Base-by-base conservation (phyloP, 305 asterid species). In the Plantago coronopus region DNA sequence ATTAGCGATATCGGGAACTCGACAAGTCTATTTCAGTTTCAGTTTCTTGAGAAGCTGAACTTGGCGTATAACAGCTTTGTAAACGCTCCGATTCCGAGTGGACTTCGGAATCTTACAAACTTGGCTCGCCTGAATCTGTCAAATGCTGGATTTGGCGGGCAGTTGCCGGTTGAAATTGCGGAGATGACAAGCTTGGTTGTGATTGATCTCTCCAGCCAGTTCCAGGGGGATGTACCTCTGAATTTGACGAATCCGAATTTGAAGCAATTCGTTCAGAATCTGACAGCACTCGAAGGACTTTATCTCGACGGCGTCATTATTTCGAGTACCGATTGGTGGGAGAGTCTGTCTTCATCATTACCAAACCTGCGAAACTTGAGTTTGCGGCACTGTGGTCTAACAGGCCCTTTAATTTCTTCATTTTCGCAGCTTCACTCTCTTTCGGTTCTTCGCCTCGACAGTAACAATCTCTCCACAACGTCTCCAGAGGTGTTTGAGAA, bases 91-190 rank as follows among this genome's bases (percentile, higher is more conserved):
- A 78, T 89, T 62, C 91, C 94, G 21, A 69, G 3, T 22, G 77
- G 82, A 12, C 44, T 89, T 47, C 62, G 17, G 17, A 74, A 74
- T 54, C 74, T 83, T 17, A 68, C 75, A 0, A 77, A 67, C 54
- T 71, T 89, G 76, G 54, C 22, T 5, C 65, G 76, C 59, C 76
- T 89, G 54, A 84, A 89, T 58, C 17, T 89, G 69, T 84, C 97
- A 0, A 42, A 64, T 58, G 78, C 91, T 6, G 83, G 86, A 45
- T 84, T 89, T 25, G 59, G 17, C 0, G 89, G 91, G 2, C 88
- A 87, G 53, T 55, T 89, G 43, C 89, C 93, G 0, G 1, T 47
- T 3, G 84, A 62, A 38, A 14, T 89, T 46, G 69, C 81, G 0
- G 17, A 20, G 0, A 15, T 89, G 78, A 76, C 29, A 20, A 80